Evolutionary conservation across 2,329 filamentous ascomycete species (phyloP), one percentile per base, ranked within the genome.

Genomic region (Hortaea sp.): DNA sequence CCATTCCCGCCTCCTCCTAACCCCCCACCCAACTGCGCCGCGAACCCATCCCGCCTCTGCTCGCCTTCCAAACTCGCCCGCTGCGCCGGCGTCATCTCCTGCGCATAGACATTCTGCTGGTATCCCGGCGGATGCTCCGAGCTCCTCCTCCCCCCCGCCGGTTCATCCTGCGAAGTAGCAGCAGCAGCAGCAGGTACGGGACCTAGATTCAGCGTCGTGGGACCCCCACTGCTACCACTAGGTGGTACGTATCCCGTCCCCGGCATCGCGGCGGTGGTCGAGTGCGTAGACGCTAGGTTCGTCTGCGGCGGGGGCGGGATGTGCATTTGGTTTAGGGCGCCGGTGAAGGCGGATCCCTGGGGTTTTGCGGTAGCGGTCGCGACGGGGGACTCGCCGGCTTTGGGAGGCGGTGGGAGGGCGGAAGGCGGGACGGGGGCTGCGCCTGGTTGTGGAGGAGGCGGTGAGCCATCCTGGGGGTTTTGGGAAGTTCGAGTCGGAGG

Each of bases 101-200:
- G 60, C 12, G 68, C 69, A 43, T 69, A 62, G 53, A 65, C 59
- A 48, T 71, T 68, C 51, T 75, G 72, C 45, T 66, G 57, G 55
- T 75, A 75, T 9, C 71, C 70, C 0, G 70, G 67, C 20, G 72
- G 72, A 50, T 72, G 68, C 52, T 51, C 30, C 49, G 43, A 34
- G 30, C 39, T 51, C 32, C 32, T n/a, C 9, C 9, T 9, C 32
- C 32, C 32, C 7, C 9, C 7, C 32, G 9, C n/a, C 9, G 9
- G 3, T 35, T 4, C 32, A 35, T 2, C 9, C 28, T 39, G 44
- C 27, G 12, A 28, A 5, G 28, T 28, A 51, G 52, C 42, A 20
- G 49, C 56, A 27, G 20, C 58, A 54, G 49, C 63, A 57, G 48
- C 54, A 1, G 51, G 41, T 5, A 57, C 63, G 3, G 62, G 62